Conservation (phyloP, 176 grass and related monocot genomes). For the Oryza glaberrima region DNA sequence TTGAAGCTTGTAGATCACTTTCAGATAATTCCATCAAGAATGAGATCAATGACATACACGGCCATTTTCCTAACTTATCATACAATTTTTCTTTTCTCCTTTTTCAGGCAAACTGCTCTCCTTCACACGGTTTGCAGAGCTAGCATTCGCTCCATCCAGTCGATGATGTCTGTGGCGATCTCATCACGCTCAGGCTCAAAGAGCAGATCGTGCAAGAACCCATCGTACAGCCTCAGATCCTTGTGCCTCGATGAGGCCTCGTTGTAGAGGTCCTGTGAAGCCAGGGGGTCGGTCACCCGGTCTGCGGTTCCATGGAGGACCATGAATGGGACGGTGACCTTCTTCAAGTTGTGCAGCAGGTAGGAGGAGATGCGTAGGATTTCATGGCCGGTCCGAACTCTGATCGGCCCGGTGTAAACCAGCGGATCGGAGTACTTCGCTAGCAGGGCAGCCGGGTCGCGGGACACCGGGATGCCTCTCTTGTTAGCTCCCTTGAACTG, state of each 20-base stretch:
- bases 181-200: conserved; percentile 93
- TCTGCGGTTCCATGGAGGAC: conserved; percentile 94
- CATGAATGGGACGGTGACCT: conserved; percentile 76
- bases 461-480: conserved; percentile 82
- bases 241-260: conserved; percentile 70
- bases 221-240: conserved; percentile 79
- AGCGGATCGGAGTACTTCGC: conserved; percentile 93
- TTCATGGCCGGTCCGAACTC: conserved; percentile 87
- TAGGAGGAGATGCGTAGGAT: conserved; percentile 85
- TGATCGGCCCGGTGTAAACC: conserved; percentile 89
- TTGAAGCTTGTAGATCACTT: neutral
- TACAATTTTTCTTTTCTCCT: neutral
- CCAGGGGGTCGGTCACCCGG: conserved; percentile 85
- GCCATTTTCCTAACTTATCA: neutral
- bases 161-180: conserved; percentile 76
- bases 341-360: conserved; percentile 77
- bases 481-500: conserved; percentile 99
- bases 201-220: conserved; percentile 92
- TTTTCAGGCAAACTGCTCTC: neutral
- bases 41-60: neutral
- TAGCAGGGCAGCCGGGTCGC: conserved; percentile 78
- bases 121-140: neutral
- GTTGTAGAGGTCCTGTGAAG: conserved; percentile 73
- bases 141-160: conserved; percentile 86
- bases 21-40: conserved; percentile 18